phyloP scores from a whole-genome alignment of 345 rosid species.

The Microthlaspi erraticum region DNA sequence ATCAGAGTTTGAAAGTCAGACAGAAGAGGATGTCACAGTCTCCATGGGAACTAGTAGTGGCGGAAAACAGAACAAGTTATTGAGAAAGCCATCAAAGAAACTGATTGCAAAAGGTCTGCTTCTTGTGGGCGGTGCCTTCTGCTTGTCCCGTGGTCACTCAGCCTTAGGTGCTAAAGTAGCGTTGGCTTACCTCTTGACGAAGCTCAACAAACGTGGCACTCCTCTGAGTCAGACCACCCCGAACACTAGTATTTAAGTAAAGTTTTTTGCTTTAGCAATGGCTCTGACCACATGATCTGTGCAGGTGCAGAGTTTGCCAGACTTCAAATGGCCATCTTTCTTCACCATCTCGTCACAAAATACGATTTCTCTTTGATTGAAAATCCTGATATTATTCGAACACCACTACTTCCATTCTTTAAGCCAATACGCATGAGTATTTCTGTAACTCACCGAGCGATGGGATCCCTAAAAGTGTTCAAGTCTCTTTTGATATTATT shows the following conservation, averaged over 20 bases:
- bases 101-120: slow-evolving; percentile 66
- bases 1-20: slow-evolving; percentile 52
- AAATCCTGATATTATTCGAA: slow-evolving; percentile 34
- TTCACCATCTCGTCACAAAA: slow-evolving; percentile 45
- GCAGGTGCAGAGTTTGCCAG: slow-evolving; percentile 54
- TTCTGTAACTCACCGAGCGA: not conserved
- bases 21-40: slow-evolving; percentile 20
- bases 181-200: slow-evolving; percentile 77
- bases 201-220: slow-evolving; percentile 61
- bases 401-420: slow-evolving; percentile 34
- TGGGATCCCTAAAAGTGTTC: not conserved
- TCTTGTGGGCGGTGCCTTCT: slow-evolving; percentile 64
- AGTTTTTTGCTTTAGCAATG: slow-evolving; percentile 13
- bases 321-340: slow-evolving; percentile 46
- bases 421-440: slow-evolving; percentile 33
- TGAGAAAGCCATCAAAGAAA: slow-evolving; percentile 68
- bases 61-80: slow-evolving; percentile 48
- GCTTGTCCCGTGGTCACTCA: slow-evolving; percentile 74
- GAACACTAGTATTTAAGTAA: slow-evolving; percentile 36
- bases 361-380: slow-evolving; percentile 41
- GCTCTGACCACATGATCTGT: slow-evolving; percentile 37
- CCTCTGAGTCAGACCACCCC: slow-evolving; percentile 49
- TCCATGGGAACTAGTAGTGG: slow-evolving; percentile 20
- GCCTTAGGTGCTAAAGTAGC: slow-evolving; percentile 82
- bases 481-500: not conserved